Percentiles rank a stretch among this genome's conserved stretches.
Evolutionary conservation across 2,329 filamentous ascomycete species (phyloP).

Genomic region (Fusarium agapanthi): DNA sequence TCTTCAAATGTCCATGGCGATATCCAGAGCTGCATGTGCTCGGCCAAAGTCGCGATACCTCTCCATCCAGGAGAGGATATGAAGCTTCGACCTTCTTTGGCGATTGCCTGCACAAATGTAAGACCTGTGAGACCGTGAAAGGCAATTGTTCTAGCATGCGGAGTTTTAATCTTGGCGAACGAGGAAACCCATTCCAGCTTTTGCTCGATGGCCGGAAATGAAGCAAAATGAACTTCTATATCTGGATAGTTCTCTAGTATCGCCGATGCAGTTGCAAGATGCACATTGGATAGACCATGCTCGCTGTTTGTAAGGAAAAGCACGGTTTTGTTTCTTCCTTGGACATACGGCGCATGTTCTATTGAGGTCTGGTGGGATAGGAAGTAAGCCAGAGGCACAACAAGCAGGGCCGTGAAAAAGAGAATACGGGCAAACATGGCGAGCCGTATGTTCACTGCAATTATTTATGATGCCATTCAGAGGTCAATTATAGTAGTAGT

Average conservation of each 20-base stretch:
- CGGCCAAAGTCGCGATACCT: background rate
- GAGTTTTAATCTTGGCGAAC: background rate
- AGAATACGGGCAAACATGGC: background rate
- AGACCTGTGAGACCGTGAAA: background rate
- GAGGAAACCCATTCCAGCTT: background rate
- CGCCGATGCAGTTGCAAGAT: conserved; percentile 47
- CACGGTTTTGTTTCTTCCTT: background rate
- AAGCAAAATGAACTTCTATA: conserved; percentile 48
- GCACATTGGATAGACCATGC: conserved; percentile 49
- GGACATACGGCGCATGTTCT: background rate
- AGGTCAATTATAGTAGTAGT: background rate
- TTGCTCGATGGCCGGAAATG: conserved; percentile 32
- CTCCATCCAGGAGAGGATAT: background rate
- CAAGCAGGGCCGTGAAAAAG: background rate
- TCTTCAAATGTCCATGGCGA: conserved; percentile 3
- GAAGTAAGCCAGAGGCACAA: background rate
- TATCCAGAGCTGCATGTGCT: conserved; percentile 17
- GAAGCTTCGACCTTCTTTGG: background rate
- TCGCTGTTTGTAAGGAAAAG: conserved; percentile 25
- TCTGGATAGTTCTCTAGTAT: conserved; percentile 46
- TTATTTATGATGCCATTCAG: background rate
- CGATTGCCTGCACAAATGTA: background rate
- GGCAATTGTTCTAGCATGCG: rapidly evolving
- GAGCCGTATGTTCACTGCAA: background rate
- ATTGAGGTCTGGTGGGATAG: background rate